Conservation (phyloP, 2,329 filamentous ascomycete genomes). For the Didymella sp. region DNA sequence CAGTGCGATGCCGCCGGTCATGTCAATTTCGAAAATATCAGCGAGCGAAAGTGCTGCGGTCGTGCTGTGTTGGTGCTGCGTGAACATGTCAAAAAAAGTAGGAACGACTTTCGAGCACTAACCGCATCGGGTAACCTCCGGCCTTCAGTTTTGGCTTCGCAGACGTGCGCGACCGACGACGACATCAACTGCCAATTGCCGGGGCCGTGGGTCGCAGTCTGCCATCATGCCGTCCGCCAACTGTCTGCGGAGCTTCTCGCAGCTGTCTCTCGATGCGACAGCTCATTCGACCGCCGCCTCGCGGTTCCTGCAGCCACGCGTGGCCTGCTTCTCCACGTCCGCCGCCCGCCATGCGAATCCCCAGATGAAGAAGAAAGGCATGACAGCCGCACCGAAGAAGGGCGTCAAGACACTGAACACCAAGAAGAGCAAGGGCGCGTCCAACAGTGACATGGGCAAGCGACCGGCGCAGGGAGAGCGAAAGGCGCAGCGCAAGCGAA, state of each 20-base stretch:
- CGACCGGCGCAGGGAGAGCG: slow-evolving; percentile 78
- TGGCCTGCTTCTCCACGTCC: slow-evolving; percentile 48
- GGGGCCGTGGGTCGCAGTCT: slow-evolving; percentile 34
- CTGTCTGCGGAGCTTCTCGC: slow-evolving; percentile 45
- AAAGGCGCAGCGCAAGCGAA: slow-evolving; percentile 84
- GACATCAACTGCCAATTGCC: slow-evolving; percentile 35
- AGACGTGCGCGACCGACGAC: slow-evolving; percentile 23
- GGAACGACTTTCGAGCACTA: slow-evolving; percentile 29
- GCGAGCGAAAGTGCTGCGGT: slow-evolving; percentile 1
- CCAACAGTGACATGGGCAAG: slow-evolving; percentile 51
- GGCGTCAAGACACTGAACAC: slow-evolving; percentile 51
- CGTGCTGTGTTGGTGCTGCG: slow-evolving; percentile 7
- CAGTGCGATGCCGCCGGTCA: slow-evolving; percentile 40
- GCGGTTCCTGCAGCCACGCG: slow-evolving; percentile 35
- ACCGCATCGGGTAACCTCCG: slow-evolving; percentile 17
- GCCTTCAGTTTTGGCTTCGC: slow-evolving; percentile 31
- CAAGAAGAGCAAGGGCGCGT: slow-evolving; percentile 53
- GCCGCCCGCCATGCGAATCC: slow-evolving; percentile 36
- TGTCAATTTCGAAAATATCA: slow-evolving; percentile 31
- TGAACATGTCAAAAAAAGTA: slow-evolving; percentile 6
- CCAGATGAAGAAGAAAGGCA: slow-evolving; percentile 37
- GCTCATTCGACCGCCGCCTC: slow-evolving; percentile 32
- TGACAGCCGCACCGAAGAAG: slow-evolving; percentile 42
- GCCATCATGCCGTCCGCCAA: slow-evolving; percentile 41
- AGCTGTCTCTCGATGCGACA: slow-evolving; percentile 39